These are phyloP conservation scores for Clitoria ternatea DNA, from an alignment of 306 rosid species.

Conservation along the genomic window DNA sequence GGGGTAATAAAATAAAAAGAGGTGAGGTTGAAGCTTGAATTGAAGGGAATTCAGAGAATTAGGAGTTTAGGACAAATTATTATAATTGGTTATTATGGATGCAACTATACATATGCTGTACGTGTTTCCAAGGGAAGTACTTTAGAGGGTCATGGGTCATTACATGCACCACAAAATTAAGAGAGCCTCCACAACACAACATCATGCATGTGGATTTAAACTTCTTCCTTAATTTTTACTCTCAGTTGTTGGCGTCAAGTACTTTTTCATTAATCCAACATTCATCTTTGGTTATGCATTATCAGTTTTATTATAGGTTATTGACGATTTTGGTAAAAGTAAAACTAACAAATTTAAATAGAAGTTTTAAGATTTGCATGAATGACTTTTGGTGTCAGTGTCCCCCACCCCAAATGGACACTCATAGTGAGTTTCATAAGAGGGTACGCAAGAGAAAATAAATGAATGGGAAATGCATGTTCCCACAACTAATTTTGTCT, in stretches of 20 bases:
- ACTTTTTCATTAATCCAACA: not conserved
- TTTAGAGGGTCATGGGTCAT: not conserved
- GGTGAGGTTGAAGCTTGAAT: not conserved
- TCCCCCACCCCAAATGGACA: no score
- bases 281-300: not conserved
- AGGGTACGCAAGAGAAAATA: no score
- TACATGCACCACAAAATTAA: not conserved
- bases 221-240: not conserved
- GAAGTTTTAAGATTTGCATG: not conserved
- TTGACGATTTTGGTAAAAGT: not conserved
- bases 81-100: not conserved
- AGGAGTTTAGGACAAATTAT: not conserved
- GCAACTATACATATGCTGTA: not conserved
- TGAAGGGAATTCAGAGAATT: not conserved
- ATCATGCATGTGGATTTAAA: not conserved
- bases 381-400: not conserved
- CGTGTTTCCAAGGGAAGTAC: not conserved
- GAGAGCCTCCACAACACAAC: constrained; percentile 8
- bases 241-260: not conserved
- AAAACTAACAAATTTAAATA: not conserved
- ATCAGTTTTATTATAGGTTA: not conserved
- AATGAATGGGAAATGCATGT: no score
- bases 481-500: no score
- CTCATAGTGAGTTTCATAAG: no score
- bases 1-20: not conserved